Evolutionary conservation across 2,329 filamentous ascomycete genomes (phyloP), one percentile per base, ranked within the genome.

Genomic region (Triangularia verruculosa): DNA sequence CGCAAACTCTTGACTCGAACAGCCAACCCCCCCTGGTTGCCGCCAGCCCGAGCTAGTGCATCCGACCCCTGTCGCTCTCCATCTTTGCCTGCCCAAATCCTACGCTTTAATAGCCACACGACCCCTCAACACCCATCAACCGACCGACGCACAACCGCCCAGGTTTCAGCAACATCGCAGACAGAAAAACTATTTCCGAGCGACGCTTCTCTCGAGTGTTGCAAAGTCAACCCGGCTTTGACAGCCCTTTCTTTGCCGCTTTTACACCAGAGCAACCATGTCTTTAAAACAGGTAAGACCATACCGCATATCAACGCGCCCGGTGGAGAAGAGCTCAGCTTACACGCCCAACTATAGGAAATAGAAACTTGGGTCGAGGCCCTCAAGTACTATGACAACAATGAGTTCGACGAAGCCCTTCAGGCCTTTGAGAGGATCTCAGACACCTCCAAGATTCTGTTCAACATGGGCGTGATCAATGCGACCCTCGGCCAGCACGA

Each of bases 281-380:
- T 86, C 84, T 68, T 77, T 87, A 71, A 87, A 87, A 78, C 83
- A 86, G 78, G 84, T 86, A 47, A 66, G 67, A 59, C 28, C 32
- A 77, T 55, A 43, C 20, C 22, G 12, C 11, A 28, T 4, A 24
- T 39, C 12, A 39, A 47, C 61, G 25, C 34, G 24, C 22, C 17
- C 58, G 25, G 62, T 61, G 66, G 52, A 67, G 63, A 62, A 57
- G 22, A 54, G 39, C 17, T 47, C 39, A 47, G 39, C 39, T 47
- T 47, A 28, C 30, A 57, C 57, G 22, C 32, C 20, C 25, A 24
- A 25, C 27, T 58, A 65, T 68, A 96, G 93, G 95, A 99, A 90
- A 99, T 99, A 78, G 94, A 98, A 81, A 96, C 92, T 57, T 99
- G 95, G 95, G 95, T 98, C 70, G 83, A 89, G 76, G 95, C 95